A percentile compares a stretch with the other conserved stretches of the same genome.
Evolutionary conservation across 1,139 yeast species (phyloP).

Genomic region (Scheffersomyces stambukii): DNA sequence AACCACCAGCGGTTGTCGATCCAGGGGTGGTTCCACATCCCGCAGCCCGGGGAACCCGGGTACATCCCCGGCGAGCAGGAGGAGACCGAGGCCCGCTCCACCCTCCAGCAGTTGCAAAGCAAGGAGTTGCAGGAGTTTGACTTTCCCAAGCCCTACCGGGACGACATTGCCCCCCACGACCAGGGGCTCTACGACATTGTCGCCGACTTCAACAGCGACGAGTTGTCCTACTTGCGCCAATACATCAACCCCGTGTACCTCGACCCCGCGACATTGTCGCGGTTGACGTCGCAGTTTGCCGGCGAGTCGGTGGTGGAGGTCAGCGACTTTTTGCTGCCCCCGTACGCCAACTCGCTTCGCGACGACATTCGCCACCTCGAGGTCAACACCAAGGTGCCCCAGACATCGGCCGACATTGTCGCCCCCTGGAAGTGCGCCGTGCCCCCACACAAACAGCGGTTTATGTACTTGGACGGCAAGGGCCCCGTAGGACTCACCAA

Average conservation of each 20-base stretch:
- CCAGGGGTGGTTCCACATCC: slow-evolving; percentile 99
- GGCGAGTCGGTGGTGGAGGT: slow-evolving; percentile 72
- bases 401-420: slow-evolving; percentile 47
- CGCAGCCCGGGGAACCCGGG: slow-evolving; percentile 89
- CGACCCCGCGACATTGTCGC: slow-evolving; percentile 12
- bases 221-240: slow-evolving; percentile 41
- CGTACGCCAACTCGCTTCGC: slow-evolving; percentile 47
- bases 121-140: slow-evolving; percentile 77
- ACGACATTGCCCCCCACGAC: slow-evolving; percentile 28
- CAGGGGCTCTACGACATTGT: slow-evolving; percentile 19
- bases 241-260: slow-evolving; percentile 60
- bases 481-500: slow-evolving; percentile 24
- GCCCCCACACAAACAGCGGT: slow-evolving; percentile 93
- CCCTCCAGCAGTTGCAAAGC: slow-evolving; percentile 76
- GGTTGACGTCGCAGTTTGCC: slow-evolving; percentile 49
- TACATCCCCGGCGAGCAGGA: slow-evolving; percentile 77
- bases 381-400: slow-evolving; percentile 57
- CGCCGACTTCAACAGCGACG: slow-evolving; percentile 26
- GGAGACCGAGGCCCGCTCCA: slow-evolving; percentile 67
- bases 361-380: slow-evolving; percentile 50
- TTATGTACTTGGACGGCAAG: slow-evolving; percentile 75
- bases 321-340: slow-evolving; percentile 54
- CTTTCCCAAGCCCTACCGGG: slow-evolving; percentile 59
- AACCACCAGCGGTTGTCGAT: slow-evolving; percentile 87
- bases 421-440: slow-evolving; percentile 88